Evolutionary conservation across 305 asterid genomes (phyloP), one percentile per base, ranked within the genome.

Genomic region (Fraxinus sp.): DNA sequence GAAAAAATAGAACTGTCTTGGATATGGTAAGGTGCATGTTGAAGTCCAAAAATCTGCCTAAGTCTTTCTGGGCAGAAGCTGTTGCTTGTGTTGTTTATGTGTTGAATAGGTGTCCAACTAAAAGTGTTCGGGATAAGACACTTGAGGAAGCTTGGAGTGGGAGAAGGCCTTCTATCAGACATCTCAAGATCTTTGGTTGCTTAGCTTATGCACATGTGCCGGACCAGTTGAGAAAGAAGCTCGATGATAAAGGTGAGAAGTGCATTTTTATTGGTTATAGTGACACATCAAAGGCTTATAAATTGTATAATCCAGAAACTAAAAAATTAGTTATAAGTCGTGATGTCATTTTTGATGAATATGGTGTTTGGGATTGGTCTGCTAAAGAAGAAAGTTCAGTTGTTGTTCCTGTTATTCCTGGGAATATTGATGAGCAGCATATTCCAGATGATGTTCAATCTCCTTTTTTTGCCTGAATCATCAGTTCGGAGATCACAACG

Each of bases 381-480:
- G 14, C 35, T 80, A 66, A 80, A 44, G 78, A 68, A 70, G 68
- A 68, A 72, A 39, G 41, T 10, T 44, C 9, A 26, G 16, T 4
- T 66, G 26, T 70, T 22, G 30, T 70, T 66, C 30, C 26, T 36
- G 22, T 36, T 78, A 36, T 78, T 55, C 55, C 74, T 18, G 9
- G 0, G 4, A 55, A 55, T 55, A 55, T 55, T 10, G 75, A 59
- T 78, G 59, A 78, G 7, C 55, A 62, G n/a, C 75, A 26, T 7
- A 11, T 57, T 78, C 75, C 62, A 33, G 33, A 59, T 32, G 46
- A 59, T 78, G 30, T 59, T 62, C 81, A 78, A 30, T 6, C 57
- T 62, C 81, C 57, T 18, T 0, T 46, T 46, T 16, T 0, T 22
- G 13, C 18, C 7, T 5, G 55, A 59, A 55, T 78, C 74, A n/a